A percentile compares a stretch with the other conserved stretches of the same genome.
Conservation (phyloP, 2,329 filamentous ascomycete species). For the Amesomyces nigricolor region DNA sequence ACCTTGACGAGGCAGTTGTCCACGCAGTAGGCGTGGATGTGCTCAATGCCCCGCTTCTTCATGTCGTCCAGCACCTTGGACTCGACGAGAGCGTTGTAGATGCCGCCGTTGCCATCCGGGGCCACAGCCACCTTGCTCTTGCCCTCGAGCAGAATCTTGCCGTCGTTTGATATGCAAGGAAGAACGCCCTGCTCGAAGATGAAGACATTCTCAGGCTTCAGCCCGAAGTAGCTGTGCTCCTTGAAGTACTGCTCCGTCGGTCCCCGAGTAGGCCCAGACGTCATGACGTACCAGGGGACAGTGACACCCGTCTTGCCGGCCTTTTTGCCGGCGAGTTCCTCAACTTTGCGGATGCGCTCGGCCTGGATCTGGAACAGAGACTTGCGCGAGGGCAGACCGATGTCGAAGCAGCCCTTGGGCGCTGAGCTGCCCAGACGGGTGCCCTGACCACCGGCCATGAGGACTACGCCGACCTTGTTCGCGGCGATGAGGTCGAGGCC, state of each 20-base stretch:
- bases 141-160: constrained; percentile 89
- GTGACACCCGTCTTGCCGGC: constrained; percentile 52
- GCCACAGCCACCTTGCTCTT: constrained; percentile 91
- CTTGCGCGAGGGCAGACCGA: constrained; percentile 87
- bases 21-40: constrained; percentile 96
- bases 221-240: constrained; percentile 84
- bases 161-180: constrained; percentile 94
- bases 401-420: constrained; percentile 96
- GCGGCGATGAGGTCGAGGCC: constrained; percentile 75
- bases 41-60: constrained; percentile 80
- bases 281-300: constrained; percentile 99
- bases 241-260: constrained; percentile 93
- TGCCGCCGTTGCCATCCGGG: constrained; percentile 92
- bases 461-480: constrained; percentile 75
- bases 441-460: constrained; percentile 96
- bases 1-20: constrained; percentile 99
- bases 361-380: constrained; percentile 97
- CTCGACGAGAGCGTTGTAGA: constrained; percentile 85
- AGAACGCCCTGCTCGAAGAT: constrained; percentile 97
- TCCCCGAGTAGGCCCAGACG: constrained; percentile 83
- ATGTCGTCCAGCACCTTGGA: constrained; percentile 82
- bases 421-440: constrained; percentile 90
- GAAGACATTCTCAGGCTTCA: constrained; percentile 76
- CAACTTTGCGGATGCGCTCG: constrained; percentile 83
- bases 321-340: constrained; percentile 71